phyloP scores from a whole-genome alignment of 2,329 filamentous ascomycete genomes.

The Apiospora arundinis region DNA sequence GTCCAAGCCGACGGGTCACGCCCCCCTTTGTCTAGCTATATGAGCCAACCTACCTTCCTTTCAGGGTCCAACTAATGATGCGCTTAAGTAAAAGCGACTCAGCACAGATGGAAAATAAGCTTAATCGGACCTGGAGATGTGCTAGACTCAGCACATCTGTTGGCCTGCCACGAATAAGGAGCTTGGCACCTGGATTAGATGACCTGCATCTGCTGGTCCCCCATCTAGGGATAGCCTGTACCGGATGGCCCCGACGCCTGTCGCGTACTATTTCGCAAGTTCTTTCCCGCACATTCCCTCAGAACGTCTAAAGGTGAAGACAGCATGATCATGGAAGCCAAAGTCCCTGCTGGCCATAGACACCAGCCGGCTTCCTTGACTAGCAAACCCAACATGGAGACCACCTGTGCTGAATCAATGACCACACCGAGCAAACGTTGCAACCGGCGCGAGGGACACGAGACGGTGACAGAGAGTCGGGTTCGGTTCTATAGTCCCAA shows the following conservation, averaged over 20 bases:
- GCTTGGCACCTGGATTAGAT: neutral
- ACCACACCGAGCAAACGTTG: constrained; percentile 1
- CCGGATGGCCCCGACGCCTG: neutral
- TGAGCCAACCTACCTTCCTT: neutral
- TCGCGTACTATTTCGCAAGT: constrained; percentile 1
- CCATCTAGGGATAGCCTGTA: neutral
- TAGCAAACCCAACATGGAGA: neutral
- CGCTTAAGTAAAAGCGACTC: neutral
- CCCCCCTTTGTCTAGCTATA: constrained; percentile 15
- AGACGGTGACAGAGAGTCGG: neutral
- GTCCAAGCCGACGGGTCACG: neutral
- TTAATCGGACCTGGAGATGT: neutral
- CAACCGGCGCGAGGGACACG: neutral
- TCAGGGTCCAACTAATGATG: neutral
- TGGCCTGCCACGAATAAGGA: neutral
- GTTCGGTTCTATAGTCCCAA: neutral
- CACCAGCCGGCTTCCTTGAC: neutral
- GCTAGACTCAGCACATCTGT: neutral
- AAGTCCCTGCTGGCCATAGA: neutral
- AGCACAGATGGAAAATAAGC: neutral
- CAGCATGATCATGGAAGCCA: neutral
- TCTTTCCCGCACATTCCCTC: neutral
- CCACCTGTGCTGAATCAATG: constrained; percentile 2
- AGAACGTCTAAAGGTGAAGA: neutral
- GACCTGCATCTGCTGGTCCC: constrained; percentile 11